Conservation (phyloP, 495 filamentous ascomycete species). For the Aspergillus ellipticus region DNA sequence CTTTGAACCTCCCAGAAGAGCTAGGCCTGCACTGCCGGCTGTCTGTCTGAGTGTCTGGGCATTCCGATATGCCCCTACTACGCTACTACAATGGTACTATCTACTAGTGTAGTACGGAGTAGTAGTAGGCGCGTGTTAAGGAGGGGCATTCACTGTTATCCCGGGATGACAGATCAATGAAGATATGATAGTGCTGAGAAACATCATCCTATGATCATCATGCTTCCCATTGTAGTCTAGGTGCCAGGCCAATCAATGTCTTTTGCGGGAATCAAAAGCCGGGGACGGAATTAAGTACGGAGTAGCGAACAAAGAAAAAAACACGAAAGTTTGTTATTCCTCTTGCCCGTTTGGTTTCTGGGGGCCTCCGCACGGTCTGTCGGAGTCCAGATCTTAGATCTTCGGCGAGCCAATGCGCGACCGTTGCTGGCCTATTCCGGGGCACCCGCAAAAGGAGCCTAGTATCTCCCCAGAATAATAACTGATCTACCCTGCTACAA, state of each 20-base stretch:
- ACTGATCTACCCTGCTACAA: too few species aligned
- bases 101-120: neutral
- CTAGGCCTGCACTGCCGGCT: neutral
- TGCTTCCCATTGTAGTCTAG: neutral
- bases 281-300: too few species aligned
- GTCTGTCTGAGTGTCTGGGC: too few species aligned
- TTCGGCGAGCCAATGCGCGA: conserved; percentile 1
- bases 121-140: too few species aligned
- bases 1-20: neutral
- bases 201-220: neutral
- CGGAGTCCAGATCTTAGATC: conserved; percentile 2
- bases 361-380: conserved; percentile 3
- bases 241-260: neutral
- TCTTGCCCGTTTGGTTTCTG: neutral
- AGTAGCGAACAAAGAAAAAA: neutral
- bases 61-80: too few species aligned
- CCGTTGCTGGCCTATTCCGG: neutral
- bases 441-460: neutral
- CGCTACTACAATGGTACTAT: too few species aligned
- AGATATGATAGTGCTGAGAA: too few species aligned
- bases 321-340: neutral
- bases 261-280: neutral
- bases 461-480: neutral
- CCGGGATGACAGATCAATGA: neutral
- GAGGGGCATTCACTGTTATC: too few species aligned